Base-by-base conservation (phyloP, 768 basidiomycete genomes). In the Kwoniella shandongensis region DNA sequence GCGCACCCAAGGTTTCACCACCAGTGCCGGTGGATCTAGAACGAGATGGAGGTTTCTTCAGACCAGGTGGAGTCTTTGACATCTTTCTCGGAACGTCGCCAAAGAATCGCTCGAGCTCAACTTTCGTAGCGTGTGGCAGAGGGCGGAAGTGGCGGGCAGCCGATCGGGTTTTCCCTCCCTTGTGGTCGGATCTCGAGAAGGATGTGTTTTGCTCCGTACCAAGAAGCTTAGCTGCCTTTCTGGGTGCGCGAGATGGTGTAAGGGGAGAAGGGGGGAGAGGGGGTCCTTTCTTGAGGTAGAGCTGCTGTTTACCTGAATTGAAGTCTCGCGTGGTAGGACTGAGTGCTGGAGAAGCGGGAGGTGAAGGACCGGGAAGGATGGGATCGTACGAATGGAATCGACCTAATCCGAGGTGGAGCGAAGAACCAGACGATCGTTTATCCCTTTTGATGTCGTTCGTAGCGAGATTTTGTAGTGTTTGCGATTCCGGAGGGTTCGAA, bases 81-180 rank as follows among this genome's bases (percentile, higher is more conserved):
- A 11, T 40, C 12, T 46, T 62, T 22, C 50, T 52, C 3, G 68
- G 66, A 3, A 60, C 51, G 26, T 68, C 65, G 4, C 68, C 68
- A 49, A 73, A 70, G 58, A 73, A 73, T 20, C 49, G 20, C 45
- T 72, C 63, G 29, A 72, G 69, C 50, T 72, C 70, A 12, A 40
- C 18, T 15, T 67, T 42, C 3, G 64, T 59, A 12, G 57, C 40
- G 20, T 54, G 49, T 11, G 66, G 69, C 2, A 70, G 41, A 17
- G 69, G 66, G 22, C 70, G 51, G 39, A 60, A 69, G 30, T 69
- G 63, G 20, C 62, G 50, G 20, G 25, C 32, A 36, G 50, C 63
- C 22, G 54, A 5, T 26, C 51, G 48, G 18, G 8, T 18, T 23
- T 51, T 50, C 42, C 35, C 17, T 17, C 46, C 13, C 32, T 13